Base-by-base conservation (phyloP, 1,139 yeast genomes). In the Debaryomyces fabryi region DNA sequence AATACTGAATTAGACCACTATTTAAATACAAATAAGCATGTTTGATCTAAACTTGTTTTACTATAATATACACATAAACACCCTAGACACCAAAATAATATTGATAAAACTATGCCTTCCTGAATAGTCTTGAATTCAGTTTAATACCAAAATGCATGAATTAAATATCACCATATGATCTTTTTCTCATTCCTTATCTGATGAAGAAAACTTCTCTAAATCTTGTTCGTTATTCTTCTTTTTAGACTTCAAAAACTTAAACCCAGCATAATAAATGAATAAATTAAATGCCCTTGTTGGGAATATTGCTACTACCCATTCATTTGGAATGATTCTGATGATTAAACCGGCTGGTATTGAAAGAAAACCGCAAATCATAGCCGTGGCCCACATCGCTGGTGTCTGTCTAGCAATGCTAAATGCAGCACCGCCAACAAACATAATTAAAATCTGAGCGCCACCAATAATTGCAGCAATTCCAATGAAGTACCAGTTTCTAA, bases 371-470 rank as follows among this genome's bases (percentile, higher is more conserved):
- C 96, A 85, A 38, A 88, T 61, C 13, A 95, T 69, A 0, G 98
- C 96, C 2, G 91, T 83, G 0, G 82, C 95, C 99, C 99, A 95
- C 86, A 85, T 84, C 2, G 82, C 83, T 5, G 88, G 86, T 0
- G 96, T 85, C 67, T 88, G 95, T 54, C 86, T 78, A 2, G 81
- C 83, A 56, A 92, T 78, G 16, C 91, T 82, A 67, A 95, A 95
- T 0, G 99, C 97, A 42, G 95, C 89, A 49, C 99, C 99, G 47
- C 99, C 99, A 54, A 90, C 93, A 70, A 84, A 88, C 98, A 95
- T 92, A 59, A 95, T 92, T 50, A 93, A 68, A 6, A 92, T 74
- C 70, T 95, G 99, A 65, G 85, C 82, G 10, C 86, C 92, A 37
- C 85, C 92, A 67, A 95, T 92, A 45, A 93, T 76, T 3, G 68